Conservation (phyloP, 495 filamentous ascomycete genomes). For the Penicillium coffeae region DNA sequence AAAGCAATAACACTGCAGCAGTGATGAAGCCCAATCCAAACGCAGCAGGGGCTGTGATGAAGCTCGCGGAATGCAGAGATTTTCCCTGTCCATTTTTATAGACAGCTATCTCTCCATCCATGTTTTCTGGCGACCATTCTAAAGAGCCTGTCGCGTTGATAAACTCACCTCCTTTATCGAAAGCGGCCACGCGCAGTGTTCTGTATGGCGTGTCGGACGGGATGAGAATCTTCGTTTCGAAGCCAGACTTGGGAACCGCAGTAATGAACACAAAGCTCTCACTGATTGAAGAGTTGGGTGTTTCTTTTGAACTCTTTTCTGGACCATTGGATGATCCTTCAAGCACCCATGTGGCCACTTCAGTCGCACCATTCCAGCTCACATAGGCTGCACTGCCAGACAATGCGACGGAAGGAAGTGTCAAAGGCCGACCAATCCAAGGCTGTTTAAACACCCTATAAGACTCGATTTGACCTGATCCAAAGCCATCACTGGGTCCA, state of each 20-base stretch:
- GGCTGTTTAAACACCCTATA: constrained; percentile 36
- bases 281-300: background rate
- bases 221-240: constrained; percentile 30
- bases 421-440: constrained; percentile 33
- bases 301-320: no score
- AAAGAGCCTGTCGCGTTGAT: constrained; percentile 5
- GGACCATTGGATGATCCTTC: constrained; percentile 20
- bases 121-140: constrained; percentile 13
- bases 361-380: constrained; percentile 45
- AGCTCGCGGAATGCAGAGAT: background rate
- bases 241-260: constrained; percentile 26
- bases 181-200: constrained; percentile 12
- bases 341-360: constrained; percentile 34
- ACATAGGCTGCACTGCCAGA: constrained; percentile 20
- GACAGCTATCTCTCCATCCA: constrained; percentile 5
- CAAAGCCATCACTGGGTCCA: constrained; percentile 23
- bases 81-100: constrained; percentile 1
- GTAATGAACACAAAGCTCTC: constrained; percentile 20
- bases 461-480: constrained; percentile 24
- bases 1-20: constrained; percentile 4
- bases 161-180: constrained; percentile 5
- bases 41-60: background rate
- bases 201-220: constrained; percentile 8
- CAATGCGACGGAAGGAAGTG: constrained; percentile 27
- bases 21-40: constrained; percentile 13